Conservation (phyloP, 352 stramenopile genomes). For the Ophiocytium majus region DNA sequence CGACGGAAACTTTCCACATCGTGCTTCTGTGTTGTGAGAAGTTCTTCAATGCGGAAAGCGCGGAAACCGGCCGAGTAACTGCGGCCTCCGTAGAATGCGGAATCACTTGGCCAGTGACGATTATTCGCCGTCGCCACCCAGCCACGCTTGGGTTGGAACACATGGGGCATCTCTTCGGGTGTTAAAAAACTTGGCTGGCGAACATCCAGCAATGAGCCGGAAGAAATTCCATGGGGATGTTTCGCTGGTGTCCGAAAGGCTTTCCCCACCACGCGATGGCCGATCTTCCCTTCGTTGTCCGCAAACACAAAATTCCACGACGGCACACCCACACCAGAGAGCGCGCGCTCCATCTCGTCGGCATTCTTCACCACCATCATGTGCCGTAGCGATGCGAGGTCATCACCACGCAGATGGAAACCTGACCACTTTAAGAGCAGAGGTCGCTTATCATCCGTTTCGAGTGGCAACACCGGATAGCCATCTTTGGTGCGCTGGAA, state of each 20-base stretch:
- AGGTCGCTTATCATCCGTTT: background rate
- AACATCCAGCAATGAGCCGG: no score
- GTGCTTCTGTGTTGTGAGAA: background rate
- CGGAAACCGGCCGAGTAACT: background rate
- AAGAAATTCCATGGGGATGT: no score
- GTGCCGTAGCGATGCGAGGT: background rate
- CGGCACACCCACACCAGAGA: background rate
- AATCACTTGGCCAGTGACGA: background rate
- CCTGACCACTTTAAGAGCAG: background rate
- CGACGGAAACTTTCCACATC: background rate
- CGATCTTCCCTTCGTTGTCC: slow-evolving; percentile 3
- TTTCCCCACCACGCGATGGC: background rate
- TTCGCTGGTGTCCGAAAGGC: no score
- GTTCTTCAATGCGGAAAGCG: background rate
- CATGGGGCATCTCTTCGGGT: slow-evolving; percentile 1
- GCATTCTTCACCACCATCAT: no score
- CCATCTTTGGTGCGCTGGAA: background rate
- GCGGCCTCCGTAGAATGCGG: background rate
- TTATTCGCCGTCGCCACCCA: background rate
- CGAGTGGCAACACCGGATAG: background rate
- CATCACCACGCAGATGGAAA: background rate
- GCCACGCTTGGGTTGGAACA: background rate
- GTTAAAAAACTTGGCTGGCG: background rate
- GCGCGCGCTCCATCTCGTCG: background rate
- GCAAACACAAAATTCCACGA: slow-evolving; percentile 14